Base-by-base conservation (phyloP, 768 basidiomycete species). In the Collybiopsis luxurians region DNA sequence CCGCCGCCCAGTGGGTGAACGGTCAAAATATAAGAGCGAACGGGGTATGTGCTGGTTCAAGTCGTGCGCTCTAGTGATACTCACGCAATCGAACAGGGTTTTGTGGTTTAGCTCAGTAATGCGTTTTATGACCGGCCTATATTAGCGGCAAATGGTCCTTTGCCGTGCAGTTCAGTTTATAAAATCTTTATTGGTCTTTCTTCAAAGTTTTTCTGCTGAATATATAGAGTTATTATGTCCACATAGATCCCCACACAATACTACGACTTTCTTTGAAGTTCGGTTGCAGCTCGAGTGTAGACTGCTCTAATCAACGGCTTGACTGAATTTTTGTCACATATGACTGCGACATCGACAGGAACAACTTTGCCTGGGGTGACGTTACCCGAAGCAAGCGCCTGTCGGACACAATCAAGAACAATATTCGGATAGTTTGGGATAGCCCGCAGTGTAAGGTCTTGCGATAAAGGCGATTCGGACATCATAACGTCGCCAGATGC, bases 401-500 rank as follows among this genome's bases (percentile, higher is more conserved):
- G 75, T 39, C 71, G 74, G n/a, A 87, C 77, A 3, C 78, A 80
- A 2, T 79, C 77, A 1, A 69, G 61, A 0, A 86, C 73, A 30
- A 87, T 75, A 26, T 77, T 67, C 27, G 70, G 69, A 64, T 90
- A 83, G 28, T 77, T 74, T 0, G 86, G 85, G 51, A 91, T 89
- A 2, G 84, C 80, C 58, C 79, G 78, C 17, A 90, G 67, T 12
- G 78, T 74, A 0, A 79, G 63, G 27, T 62, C 59, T 27, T 68
- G 61, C 11, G 49, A n/a, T n/a, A n/a, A 57, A 12, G n/a, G 43
- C 3, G 53, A 51, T 26, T 62, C 54, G 1, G 40, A 49, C 47
- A 59, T 40, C 24, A 55, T 54, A 50, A 49, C 58, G 36, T 55
- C 61, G 19, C 28, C 39, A 23, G 40, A 43, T 31, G 26, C 40